Base-by-base conservation (phyloP, 2,329 filamentous ascomycete genomes). In the Xylariales sp. region DNA sequence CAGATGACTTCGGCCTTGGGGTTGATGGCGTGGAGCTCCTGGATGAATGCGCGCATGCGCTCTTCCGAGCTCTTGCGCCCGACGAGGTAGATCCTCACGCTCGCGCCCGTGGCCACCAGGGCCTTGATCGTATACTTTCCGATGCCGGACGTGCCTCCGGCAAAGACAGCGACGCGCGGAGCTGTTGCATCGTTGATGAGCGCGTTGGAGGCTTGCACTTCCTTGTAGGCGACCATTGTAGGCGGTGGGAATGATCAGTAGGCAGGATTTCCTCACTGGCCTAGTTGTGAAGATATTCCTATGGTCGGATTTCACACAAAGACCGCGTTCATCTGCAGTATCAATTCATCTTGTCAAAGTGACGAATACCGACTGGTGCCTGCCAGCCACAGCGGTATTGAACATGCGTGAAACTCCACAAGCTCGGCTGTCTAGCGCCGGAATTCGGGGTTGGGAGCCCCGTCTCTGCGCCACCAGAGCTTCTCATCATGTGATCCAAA, bases 131-230 rank as follows among this genome's bases (percentile, higher is more conserved):
- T 70, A 30, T 55, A 30, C 31, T 64, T 59, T 7, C 69, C 69
- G 40, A 72, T 65, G 33, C 69, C 69, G 3, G 66, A 65, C 2
- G 69, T 72, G 10, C 61, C 69, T 24, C 68, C 67, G 5, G 62
- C 60, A 42, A 72, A 70, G 43, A 71, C 57, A 39, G 64, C 54
- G 27, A 67, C 53, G 12, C 48, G 59, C 6, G 63, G 64, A 13
- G 52, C 48, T 2, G 55, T 63, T 4, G 49, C 42, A 33, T 61
- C 57, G 46, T 57, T 61, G 48, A 72, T 59, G 18, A 53, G 58
- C 6, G 56, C 53, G 44, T 70, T 70, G 36, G 62, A 63, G 11
- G 54, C 52, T 39, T 52, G 43, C 11, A 69, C 55, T 35, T 65
- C 50, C 29, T 48, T 50, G 40, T 53, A 52, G 10, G 59, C 43